These are phyloP conservation scores for Syzygium syzygioides DNA, from an alignment of 441 rosid genomes.

Conservation along the genomic window DNA sequence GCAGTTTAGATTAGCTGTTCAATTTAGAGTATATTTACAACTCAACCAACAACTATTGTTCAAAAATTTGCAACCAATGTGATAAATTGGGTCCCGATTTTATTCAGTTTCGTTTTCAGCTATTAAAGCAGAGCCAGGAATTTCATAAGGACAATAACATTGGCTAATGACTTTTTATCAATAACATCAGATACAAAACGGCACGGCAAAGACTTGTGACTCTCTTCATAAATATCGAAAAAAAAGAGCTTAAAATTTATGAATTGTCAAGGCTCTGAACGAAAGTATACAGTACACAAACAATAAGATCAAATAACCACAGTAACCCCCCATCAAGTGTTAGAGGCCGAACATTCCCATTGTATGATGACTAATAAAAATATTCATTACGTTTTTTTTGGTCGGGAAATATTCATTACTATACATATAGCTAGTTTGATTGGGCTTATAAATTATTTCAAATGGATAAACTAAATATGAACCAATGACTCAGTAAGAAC, in stretches of 20 bases:
- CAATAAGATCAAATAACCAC: not conserved
- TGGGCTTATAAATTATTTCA: not conserved
- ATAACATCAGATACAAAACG: not conserved
- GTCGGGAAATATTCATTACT: not conserved
- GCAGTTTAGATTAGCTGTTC: not conserved
- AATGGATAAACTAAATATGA: not conserved
- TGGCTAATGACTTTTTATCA: not conserved
- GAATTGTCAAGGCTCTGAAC: not conserved
- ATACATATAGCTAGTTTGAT: not conserved
- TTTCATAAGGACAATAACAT: not conserved
- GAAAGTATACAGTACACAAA: not conserved
- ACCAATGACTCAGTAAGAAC: not conserved
- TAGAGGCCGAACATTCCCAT: not conserved
- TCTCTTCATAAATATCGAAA: not conserved
- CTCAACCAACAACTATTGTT: not conserved
- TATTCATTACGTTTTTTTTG: not conserved
- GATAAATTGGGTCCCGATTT: not conserved
- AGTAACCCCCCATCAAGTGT: not conserved
- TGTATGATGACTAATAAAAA: not conserved
- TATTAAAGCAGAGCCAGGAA: not conserved
- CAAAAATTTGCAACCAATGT: not conserved
- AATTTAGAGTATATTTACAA: not conserved
- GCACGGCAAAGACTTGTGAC: not conserved
- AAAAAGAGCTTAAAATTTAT: not conserved
- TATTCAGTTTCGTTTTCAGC: not conserved